phyloP scores from a whole-genome alignment of 352 stramenopile genomes.

The Globisporangium apiculatum region DNA sequence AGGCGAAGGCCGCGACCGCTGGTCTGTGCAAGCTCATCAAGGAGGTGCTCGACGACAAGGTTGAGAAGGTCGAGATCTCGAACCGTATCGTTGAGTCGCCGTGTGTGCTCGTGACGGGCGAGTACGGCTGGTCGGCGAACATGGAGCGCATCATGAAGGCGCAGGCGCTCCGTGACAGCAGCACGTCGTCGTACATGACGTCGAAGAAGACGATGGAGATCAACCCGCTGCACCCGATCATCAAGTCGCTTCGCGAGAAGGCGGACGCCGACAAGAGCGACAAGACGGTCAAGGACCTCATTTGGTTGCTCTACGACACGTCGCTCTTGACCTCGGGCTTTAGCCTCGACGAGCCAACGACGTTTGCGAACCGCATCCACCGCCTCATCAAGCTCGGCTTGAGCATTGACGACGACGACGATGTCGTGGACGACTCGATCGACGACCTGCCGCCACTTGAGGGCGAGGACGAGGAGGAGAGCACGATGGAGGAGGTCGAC shows the following conservation, averaged over 20 bases:
- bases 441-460: constrained; percentile 97
- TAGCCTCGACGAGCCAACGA: constrained; percentile 97
- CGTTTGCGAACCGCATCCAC: constrained; percentile 99
- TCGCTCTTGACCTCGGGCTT: constrained; percentile 98
- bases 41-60: constrained; percentile 99
- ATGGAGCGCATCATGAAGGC: constrained; percentile 99
- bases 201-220: constrained; percentile 99
- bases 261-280: constrained; percentile 97
- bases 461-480: constrained; percentile 94
- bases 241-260: constrained; percentile 97
- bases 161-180: constrained; percentile 97
- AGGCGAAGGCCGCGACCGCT: constrained; percentile 97
- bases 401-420: constrained; percentile 97
- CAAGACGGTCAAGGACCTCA: constrained; percentile 99
- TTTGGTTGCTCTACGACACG: constrained; percentile 99
- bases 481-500: constrained; percentile 98
- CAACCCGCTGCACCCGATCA: constrained; percentile 99
- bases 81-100: constrained; percentile 98
- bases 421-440: constrained; percentile 91
- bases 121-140: constrained; percentile 99
- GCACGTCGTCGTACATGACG: constrained; percentile 97
- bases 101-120: constrained; percentile 97
- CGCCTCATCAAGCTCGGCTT: constrained; percentile 98
- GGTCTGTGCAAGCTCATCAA: constrained; percentile 99
- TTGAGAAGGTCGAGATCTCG: constrained; percentile 99